Base-by-base conservation (phyloP, 495 filamentous ascomycete species). In the Pseudoneurospora amorphoporcata region DNA sequence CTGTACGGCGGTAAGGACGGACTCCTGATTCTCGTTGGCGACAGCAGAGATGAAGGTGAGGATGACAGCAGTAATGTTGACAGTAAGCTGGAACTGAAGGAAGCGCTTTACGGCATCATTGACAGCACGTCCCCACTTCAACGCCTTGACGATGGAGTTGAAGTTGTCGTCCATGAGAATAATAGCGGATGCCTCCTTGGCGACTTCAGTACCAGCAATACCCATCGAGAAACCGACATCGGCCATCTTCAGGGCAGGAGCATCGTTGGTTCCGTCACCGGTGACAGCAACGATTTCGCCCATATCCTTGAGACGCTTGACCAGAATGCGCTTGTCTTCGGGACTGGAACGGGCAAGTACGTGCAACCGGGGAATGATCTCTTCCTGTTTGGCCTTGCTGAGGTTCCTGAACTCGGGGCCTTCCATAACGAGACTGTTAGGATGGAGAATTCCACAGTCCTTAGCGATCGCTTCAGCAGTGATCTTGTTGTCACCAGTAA, bases 171-270 rank as follows among this genome's bases (percentile, higher is more conserved):
- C 93, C 85, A 97, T 91, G 8, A 96, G 87, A 76, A 97, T 95
- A 74, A 97, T 97, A 19, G 92, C 92, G 69, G 92, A 95, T 9
- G 93, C 93, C 79, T 97, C 93, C 83, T 97, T 97, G 38, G 93
- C 93, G n/a, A 97, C 93, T 78, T 95, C 93, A 7, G 93, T 97
- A 43, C 93, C 93, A 68, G 92, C 88, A 74, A 95, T 94, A 68
- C 93, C 93, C 93, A 97, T 97, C 68, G 93, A 94, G 81, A 97
- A 97, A 19, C 93, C 93, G 61, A 97, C 91, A 79, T 97, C 93
- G 35, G 93, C 92, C 74, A 90, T 90, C 77, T 92, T 93, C 71
- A 97, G 84, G 65, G 93, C 93, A 12, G 93, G 93, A 2, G 92
- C 93, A 79, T 97, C 93, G 77, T 97, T 97, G 69, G 93, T 97